Base-by-base conservation (phyloP, 202 grass and related monocot species). In the Zizania palustris region DNA sequence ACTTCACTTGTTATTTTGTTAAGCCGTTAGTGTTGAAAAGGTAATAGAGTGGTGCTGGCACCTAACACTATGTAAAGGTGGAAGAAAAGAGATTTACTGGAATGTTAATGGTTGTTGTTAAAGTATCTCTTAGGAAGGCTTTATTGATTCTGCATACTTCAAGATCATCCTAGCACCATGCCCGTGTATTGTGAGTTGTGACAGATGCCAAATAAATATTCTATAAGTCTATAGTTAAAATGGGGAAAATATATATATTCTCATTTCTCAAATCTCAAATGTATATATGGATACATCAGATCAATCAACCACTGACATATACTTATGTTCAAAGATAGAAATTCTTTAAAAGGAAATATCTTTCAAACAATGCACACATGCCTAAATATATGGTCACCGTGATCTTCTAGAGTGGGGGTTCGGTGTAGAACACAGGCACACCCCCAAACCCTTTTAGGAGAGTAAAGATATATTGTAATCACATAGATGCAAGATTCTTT, bases 61-160 rank as follows among this genome's bases (percentile, higher is more conserved):
- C 68, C 74, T 73, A 72, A 59, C 67, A 34, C 67, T 78, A 58
- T 48, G 59, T 59, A 39, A 55, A 73, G 49, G 28, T 85, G 60
- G 60, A 73, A 55, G 19, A 73, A 50, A 79, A 55, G 18, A 9
- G 48, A 65, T 71, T 56, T 82, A 63, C 64, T 62, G 54, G 16
- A 34, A 76, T 69, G 78, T 46, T 63, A 64, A 72, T 53, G 10
- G 59, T 35, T 81, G 45, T 50, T 15, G 36, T 62, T 69, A 83
- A 76, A 60, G 9, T 65, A 43, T 83, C 53, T 54, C 9, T 63
- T 54, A 63, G 56, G 56, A 21, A 84, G 36, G 45, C 37, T 71
- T 64, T 19, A 54, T 21, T 53, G 55, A 41, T 9, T 44, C n/a
- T 35, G 5, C 57, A 62, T 63, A 41, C 37, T 19, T 37, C 18